Evolutionary conservation across 2,329 filamentous ascomycete species (phyloP), one percentile per base, ranked within the genome.

Genomic region (Arthrobotrys conoides): DNA sequence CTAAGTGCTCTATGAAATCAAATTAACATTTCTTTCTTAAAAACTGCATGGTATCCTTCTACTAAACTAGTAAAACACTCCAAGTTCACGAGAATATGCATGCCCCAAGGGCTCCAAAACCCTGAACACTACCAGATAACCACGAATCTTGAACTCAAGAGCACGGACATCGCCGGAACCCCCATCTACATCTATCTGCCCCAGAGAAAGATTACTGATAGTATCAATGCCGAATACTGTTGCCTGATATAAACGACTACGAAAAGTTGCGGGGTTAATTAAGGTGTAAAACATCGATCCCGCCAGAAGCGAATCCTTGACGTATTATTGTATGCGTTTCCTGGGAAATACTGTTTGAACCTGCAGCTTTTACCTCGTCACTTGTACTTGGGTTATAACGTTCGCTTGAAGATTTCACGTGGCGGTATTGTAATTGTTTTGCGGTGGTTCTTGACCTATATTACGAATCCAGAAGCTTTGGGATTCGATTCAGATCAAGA

Each of bases 171-270:
- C n/a, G n/a, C n/a, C n/a, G n/a, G n/a, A n/a, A n/a, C n/a, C n/a
- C n/a, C n/a, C n/a, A n/a, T n/a, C n/a, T n/a, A n/a, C n/a, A n/a
- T n/a, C n/a, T n/a, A n/a, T n/a, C n/a, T n/a, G n/a, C n/a, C n/a
- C n/a, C n/a, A n/a, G n/a, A 24, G 48, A 24, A 24, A 14, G 2
- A 12, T 8, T 12, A 24, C 14, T 24, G 48, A 24, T 22, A 51
- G 20, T 24, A 27, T 16, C 12, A 12, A 27, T 27, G 27, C n/a
- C 48, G 22, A 51, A 51, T 27, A 16, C 16, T 55, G 51, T 16
- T 55, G 51, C 51, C 51, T 55, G 51, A 18, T 33, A 9, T 55
- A 55, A 33, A 33, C 51, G 51, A 55, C 24, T 33, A 55, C 51
- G 51, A 55, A n/a, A n/a, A 55, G 20, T 2, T 33, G 24, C 27